Evolutionary conservation across 1,284 basidiomycete genomes (phyloP), one percentile per base, ranked within the genome.

Genomic region (Cystobasidium sp.): DNA sequence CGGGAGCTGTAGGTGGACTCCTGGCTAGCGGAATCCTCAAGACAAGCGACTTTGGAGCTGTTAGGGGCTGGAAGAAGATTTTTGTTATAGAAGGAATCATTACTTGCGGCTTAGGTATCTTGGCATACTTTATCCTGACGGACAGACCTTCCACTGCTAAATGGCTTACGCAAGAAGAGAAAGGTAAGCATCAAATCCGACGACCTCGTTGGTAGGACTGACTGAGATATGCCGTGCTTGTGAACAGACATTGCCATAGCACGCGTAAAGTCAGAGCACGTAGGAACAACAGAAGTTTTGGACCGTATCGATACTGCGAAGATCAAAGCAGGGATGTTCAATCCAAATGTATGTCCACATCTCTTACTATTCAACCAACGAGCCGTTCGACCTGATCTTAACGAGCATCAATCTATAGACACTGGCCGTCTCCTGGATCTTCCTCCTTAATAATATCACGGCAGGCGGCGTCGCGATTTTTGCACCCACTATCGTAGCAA

Each of bases 391-490:
- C 20, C n/a, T 18, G 20, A n/a, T 44, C 22, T 46, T 44, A 31
- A 31, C 5, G 1, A 5, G 31, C 31, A 31, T 31, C 31, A 31
- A 20, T 20, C 8, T 20, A 2, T 75, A 64, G 0, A 76, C 76
- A 0, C 49, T 81, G 18, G 67, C 76, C n/a, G 73, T 77, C 46
- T 78, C 81, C 3, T 44, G 80, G 20, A 80, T 82, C 74, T 83
- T 83, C 78, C 67, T 84, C 5, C 74, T 83, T 58, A 80, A 82
- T 77, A 84, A 84, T 79, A 80, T 82, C 44, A 55, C 14, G 12
- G 65, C 68, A 24, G 58, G 68, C 56, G 78, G 81, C 8, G 69
- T 80, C 1, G 80, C 79, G 6, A 79, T 82, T 61, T 83, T 83
- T 76, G 58, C 80, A 2, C 80, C 81, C 0, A 81, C 58, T 14